Evolutionary conservation across 2,329 filamentous ascomycete genomes (phyloP).

Genomic region (Ophiostoma fasciatum): DNA sequence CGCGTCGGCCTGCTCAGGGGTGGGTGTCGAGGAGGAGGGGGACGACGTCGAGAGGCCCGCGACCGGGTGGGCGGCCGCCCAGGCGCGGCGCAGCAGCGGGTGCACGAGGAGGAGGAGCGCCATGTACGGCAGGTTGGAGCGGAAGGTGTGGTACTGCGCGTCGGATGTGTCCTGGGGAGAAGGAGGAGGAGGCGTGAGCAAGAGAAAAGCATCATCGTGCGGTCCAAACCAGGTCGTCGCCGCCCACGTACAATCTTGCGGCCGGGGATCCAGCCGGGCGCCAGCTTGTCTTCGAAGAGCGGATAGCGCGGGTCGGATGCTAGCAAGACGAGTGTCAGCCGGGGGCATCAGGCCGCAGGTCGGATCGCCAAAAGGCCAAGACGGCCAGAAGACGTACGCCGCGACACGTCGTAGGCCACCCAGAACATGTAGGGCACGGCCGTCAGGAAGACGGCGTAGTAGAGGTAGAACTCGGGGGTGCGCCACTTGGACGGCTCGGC

Average conservation of each 20-base stretch:
- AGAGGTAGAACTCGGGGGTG: constrained; percentile 73
- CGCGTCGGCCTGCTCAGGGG: constrained; percentile 31
- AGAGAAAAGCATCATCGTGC: too few species aligned
- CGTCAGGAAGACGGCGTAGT: constrained; percentile 52
- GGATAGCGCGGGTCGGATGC: constrained; percentile 69
- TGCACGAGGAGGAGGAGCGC: constrained; percentile 59
- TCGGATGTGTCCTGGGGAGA: constrained; percentile 69
- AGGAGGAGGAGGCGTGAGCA: too few species aligned
- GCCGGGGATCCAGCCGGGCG: constrained; percentile 80
- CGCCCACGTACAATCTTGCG: constrained; percentile 77
- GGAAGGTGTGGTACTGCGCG: constrained; percentile 71
- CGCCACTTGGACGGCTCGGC: constrained; percentile 62
- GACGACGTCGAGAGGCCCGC: constrained; percentile 7
- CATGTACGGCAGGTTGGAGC: constrained; percentile 74
- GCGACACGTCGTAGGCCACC: constrained; percentile 72
- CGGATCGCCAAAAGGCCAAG: too few species aligned
- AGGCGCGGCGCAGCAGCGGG: constrained; percentile 59
- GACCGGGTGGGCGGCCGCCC: constrained; percentile 40
- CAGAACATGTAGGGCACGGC: constrained; percentile 81
- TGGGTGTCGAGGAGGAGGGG: constrained; percentile 7
- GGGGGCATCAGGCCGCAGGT: too few species aligned
- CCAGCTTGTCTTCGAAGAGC: constrained; percentile 56
- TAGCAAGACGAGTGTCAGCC: constrained; percentile 22
- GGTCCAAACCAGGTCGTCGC: too few species aligned
- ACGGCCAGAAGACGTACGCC: constrained; percentile 36